Evolutionary conservation across 805 yeast genomes (phyloP).

Genomic region (Debaryomyces maramus): DNA sequence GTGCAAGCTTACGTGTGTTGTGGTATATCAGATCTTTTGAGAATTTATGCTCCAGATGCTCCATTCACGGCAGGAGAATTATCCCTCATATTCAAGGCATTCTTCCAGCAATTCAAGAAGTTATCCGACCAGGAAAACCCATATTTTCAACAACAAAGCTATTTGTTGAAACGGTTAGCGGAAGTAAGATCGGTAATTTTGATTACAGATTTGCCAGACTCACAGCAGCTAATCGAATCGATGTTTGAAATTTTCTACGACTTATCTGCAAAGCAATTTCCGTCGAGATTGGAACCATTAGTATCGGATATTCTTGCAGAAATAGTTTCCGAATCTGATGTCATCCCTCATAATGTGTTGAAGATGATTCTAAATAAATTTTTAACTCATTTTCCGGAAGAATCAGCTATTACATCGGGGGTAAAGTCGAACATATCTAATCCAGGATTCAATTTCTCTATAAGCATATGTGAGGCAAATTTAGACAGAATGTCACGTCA

Average conservation of each 20-base stretch:
- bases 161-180: conserved; percentile 65
- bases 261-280: conserved; percentile 45
- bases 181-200: conserved; percentile 75
- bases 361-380: conserved; percentile 67
- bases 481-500: conserved; percentile 73
- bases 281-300: conserved; percentile 56
- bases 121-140: conserved; percentile 57
- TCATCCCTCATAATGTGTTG: conserved; percentile 59
- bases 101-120: conserved; percentile 60
- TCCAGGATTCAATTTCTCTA: conserved; percentile 65
- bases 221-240: conserved; percentile 51
- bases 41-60: conserved; percentile 87
- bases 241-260: conserved; percentile 66
- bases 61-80: conserved; percentile 72
- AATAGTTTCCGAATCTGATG: conserved; percentile 67
- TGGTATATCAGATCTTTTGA: conserved; percentile 70
- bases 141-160: conserved; percentile 60
- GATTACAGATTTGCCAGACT: conserved; percentile 69
- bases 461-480: conserved; percentile 67
- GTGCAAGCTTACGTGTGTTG: conserved; percentile 71
- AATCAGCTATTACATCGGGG: conserved; percentile 22
- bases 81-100: conserved; percentile 62
- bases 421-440: conserved; percentile 35
- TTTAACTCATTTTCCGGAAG: conserved; percentile 23
- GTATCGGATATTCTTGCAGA: conserved; percentile 74